Evolutionary conservation across 495 filamentous ascomycete species (phyloP).

Genomic region (Astrocystis sublimbata): DNA sequence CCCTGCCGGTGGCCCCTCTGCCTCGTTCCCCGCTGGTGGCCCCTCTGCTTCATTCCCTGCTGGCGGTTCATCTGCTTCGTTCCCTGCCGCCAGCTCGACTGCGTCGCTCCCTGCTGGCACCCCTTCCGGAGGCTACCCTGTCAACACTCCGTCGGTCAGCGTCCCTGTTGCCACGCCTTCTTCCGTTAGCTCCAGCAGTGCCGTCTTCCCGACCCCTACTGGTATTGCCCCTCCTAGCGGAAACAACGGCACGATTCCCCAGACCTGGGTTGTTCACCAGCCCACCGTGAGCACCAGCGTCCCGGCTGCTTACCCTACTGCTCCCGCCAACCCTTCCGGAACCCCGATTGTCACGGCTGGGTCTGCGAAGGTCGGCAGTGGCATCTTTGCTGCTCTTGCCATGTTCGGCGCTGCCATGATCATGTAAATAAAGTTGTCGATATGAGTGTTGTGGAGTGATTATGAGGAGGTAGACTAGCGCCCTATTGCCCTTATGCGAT

Average conservation of each 20-base stretch:
- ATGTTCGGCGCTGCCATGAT: slow-evolving; percentile 26
- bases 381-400: slow-evolving; percentile 29
- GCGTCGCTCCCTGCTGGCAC: slow-evolving; percentile 13
- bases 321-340: slow-evolving; percentile 15
- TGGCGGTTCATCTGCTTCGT: slow-evolving; percentile 12
- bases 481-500: neutral
- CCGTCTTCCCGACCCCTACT: slow-evolving; percentile 14
- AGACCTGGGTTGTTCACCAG: slow-evolving; percentile 23
- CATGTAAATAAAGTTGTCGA: slow-evolving; percentile 9
- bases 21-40: slow-evolving; percentile 4
- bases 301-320: slow-evolving; percentile 19
- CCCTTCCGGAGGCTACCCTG: slow-evolving; percentile 11
- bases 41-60: neutral
- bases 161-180: slow-evolving; percentile 17
- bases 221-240: slow-evolving; percentile 4
- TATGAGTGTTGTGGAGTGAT: neutral
- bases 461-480: neutral
- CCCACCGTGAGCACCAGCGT: slow-evolving; percentile 18
- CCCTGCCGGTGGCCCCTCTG: slow-evolving; percentile 11
- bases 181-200: slow-evolving; percentile 11
- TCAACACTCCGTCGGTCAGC: slow-evolving; percentile 4
- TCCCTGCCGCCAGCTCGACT: slow-evolving; percentile 14
- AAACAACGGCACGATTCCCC: slow-evolving; percentile 17
- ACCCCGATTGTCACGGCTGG: slow-evolving; percentile 29
- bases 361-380: slow-evolving; percentile 29